Evolutionary conservation across 805 yeast genomes (phyloP), one percentile per base, ranked within the genome.

Genomic region (Yarrowia osloensis): DNA sequence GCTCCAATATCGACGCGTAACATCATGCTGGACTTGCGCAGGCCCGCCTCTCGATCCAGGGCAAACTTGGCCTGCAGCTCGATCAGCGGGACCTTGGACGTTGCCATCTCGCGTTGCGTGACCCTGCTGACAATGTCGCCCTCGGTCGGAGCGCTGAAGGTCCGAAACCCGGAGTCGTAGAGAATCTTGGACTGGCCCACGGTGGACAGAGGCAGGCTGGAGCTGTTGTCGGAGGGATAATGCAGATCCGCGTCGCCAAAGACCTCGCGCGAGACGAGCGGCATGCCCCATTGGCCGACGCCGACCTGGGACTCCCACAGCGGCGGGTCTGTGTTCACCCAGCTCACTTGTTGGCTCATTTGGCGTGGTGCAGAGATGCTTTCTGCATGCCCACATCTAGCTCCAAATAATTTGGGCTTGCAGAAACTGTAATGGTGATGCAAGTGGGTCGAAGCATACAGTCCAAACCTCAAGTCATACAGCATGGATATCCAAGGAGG

Each of bases 231-330:
- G 15, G 28, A 8, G 3, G 49, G 37, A 21, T 2, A 57, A 19
- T 57, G 63, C n/a, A 26, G 12, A 4, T 57, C 49, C 2, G 37
- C 2, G 49, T 37, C 63, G 21, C 63, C 63, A 28, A 57, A 57
- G n/a, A 12, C n/a, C 19, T 8, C 21, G 8, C 8, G 39, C 4
- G 49, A 26, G 11, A 57, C 11, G 37, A 57, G 19, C 9, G 63
- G 63, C n/a, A 57, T 22, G 28, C 63, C 63, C 35, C 37, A 40
- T 13, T 26, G 35, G 21, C 63, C 63, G 28, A 3, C 2, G 6
- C 63, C 63, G 8, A 40, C 49, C 63, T 57, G 49, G 24, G 47
- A 24, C 33, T 54, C 62, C 35, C 9, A 37, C 24, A n/a, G n/a
- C 22, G 46, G 42, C 33, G 62, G 62, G 24, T 54, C 46, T 39